Conservation (phyloP, 2,329 filamentous ascomycete genomes). For the Xylariaceae sp. region DNA sequence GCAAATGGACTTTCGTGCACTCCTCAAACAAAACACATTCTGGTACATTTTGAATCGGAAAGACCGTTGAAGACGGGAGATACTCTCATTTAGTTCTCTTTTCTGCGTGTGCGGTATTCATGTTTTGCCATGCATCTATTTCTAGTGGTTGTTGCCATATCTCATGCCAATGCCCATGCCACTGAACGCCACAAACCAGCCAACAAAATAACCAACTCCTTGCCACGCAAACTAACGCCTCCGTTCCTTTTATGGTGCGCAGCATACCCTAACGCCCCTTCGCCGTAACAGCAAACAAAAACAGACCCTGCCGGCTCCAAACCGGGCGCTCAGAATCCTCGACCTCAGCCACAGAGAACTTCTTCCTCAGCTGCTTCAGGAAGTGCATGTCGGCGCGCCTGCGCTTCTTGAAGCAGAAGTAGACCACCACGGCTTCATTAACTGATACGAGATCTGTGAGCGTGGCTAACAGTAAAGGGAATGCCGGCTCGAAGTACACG, state of each 20-base stretch:
- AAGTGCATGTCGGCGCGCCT: constrained; percentile 76
- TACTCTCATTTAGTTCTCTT: too few relatives aligned
- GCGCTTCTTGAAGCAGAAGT: constrained; percentile 94
- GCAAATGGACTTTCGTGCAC: too few relatives aligned
- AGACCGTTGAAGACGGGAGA: too few relatives aligned
- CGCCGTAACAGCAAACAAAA: constrained; percentile 52
- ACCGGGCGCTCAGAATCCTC: constrained; percentile 56
- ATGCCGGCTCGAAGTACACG: constrained; percentile 95
- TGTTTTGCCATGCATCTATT: constrained; percentile 5
- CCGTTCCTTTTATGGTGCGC: too few relatives aligned
- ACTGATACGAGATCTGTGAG: constrained; percentile 69
- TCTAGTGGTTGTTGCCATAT: too few relatives aligned
- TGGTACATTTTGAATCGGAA: too few relatives aligned
- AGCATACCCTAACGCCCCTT: constrained; percentile 10
- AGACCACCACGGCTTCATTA: constrained; percentile 60
- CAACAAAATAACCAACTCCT: neutral
- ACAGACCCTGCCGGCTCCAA: constrained; percentile 56
- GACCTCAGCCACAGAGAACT: constrained; percentile 60
- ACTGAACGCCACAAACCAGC: constrained; percentile 6
- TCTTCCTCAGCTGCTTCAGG: constrained; percentile 65
- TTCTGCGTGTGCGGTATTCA: too few relatives aligned
- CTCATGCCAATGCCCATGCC: too few relatives aligned
- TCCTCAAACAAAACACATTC: too few relatives aligned
- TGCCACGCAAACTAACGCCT: neutral
- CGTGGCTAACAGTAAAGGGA: constrained; percentile 79